Evolutionary conservation across 345 rosid genomes (phyloP).

Genomic region (Jatropha curcas): DNA sequence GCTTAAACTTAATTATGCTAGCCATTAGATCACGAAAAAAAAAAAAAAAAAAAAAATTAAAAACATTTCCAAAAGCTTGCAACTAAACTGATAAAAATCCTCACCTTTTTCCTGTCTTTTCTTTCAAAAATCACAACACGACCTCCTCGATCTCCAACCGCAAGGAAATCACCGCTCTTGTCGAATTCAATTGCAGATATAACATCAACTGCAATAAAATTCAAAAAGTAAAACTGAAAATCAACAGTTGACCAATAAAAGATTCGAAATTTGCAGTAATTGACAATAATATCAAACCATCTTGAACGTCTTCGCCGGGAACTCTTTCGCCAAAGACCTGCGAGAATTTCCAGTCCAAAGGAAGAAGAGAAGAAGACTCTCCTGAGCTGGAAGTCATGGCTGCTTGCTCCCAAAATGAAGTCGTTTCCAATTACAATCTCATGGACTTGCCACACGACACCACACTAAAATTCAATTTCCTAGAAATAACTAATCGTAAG

Average conservation of each 20-base stretch:
- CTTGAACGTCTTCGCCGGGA: slow-evolving; percentile 55
- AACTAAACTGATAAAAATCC: too few relatives aligned
- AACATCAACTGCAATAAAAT: slow-evolving; percentile 40
- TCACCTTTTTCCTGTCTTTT: slow-evolving; percentile 37
- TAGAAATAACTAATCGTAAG: too few relatives aligned
- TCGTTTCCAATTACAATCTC: neutral
- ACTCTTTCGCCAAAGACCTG: slow-evolving; percentile 55
- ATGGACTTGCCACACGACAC: too few relatives aligned
- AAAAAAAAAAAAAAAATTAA: too few relatives aligned
- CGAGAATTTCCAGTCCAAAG: slow-evolving; percentile 56
- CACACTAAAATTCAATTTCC: too few relatives aligned
- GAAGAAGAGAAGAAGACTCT: slow-evolving; percentile 22
- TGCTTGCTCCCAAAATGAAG: neutral
- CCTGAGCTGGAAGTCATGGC: slow-evolving; percentile 32
- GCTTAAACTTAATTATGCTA: too few relatives aligned
- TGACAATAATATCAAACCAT: slow-evolving; percentile 30
- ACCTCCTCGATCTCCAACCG: slow-evolving; percentile 66
- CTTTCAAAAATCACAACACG: slow-evolving; percentile 58
- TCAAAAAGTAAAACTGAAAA: neutral
- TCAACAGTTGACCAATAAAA: neutral
- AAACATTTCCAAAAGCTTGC: too few relatives aligned
- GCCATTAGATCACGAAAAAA: too few relatives aligned
- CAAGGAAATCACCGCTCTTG: slow-evolving; percentile 57
- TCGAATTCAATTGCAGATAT: slow-evolving; percentile 57
- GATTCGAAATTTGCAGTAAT: neutral